phyloP scores from a whole-genome alignment of 805 yeast species.

The Metschnikowia orientalis region DNA sequence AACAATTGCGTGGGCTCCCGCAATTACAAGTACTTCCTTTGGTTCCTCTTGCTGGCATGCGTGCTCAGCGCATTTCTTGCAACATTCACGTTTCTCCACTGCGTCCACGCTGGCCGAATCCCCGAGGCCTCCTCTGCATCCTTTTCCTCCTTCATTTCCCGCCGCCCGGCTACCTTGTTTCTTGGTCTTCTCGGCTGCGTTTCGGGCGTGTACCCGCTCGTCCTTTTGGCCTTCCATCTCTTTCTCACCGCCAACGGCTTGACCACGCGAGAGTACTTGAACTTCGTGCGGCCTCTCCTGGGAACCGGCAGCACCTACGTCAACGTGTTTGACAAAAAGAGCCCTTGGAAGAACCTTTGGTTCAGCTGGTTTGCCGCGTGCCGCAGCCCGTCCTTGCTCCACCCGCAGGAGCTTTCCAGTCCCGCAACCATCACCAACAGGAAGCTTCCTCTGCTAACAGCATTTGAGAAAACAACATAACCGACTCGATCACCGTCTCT shows the following conservation, averaged over 20 bases:
- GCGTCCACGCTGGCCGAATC: constrained; percentile 13
- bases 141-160: constrained; percentile 7
- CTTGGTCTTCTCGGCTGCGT: constrained; percentile 48
- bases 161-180: constrained; percentile 41
- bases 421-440: constrained; percentile 10
- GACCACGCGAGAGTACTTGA: constrained; percentile 71
- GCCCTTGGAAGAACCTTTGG: constrained; percentile 26
- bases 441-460: constrained; percentile 6
- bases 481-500: no score
- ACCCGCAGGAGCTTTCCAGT: constrained; percentile 7
- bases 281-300: constrained; percentile 33
- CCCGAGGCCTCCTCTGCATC: constrained; percentile 1
- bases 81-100: constrained; percentile 11
- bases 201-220: constrained; percentile 50
- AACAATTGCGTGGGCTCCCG: constrained; percentile 41
- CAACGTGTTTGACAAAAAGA: constrained; percentile 28
- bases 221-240: constrained; percentile 51
- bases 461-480: constrained; percentile 10
- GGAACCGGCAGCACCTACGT: constrained; percentile 28
- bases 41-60: constrained; percentile 27
- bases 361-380: constrained; percentile 37
- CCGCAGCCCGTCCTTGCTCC: constrained; percentile 16
- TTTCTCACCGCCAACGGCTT: constrained; percentile 52
- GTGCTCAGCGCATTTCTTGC: constrained; percentile 18
- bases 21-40: constrained; percentile 33